Percentiles rank a stretch among this genome's conserved stretches.
Conservation (phyloP, 345 rosid species). For the Gossypium raimondii region DNA sequence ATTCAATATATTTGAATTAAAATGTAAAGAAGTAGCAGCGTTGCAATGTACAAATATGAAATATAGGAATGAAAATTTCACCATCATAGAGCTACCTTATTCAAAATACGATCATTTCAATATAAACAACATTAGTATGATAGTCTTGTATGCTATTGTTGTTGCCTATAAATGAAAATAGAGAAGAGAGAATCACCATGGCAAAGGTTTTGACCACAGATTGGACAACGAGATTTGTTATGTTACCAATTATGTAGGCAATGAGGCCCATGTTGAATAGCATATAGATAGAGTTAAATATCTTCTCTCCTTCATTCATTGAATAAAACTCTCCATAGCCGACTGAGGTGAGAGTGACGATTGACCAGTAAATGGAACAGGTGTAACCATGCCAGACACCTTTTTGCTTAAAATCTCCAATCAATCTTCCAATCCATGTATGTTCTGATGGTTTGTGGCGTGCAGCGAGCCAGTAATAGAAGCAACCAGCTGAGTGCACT, state of each 20-base stretch:
- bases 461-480: conserved; percentile 68
- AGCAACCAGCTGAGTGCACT: conserved; percentile 80
- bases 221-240: conserved; percentile 91
- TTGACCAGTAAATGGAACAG: conserved; percentile 90
- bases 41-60: neutral
- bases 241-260: conserved; percentile 84
- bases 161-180: neutral
- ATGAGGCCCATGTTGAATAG: conserved; percentile 86
- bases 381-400: conserved; percentile 86
- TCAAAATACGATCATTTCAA: neutral
- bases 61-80: too few relatives aligned
- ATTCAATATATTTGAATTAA: neutral
- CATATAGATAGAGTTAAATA: conserved; percentile 81
- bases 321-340: conserved; percentile 92
- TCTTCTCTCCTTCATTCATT: conserved; percentile 58
- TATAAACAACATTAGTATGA: too few relatives aligned
- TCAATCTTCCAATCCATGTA: conserved; percentile 69
- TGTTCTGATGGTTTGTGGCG: conserved; percentile 36
- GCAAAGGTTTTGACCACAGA: conserved; percentile 54
- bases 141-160: neutral
- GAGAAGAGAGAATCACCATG: conserved; percentile 44
- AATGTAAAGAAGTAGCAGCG: neutral
- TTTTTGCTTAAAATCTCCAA: conserved; percentile 53
- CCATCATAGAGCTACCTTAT: too few relatives aligned
- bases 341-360: conserved; percentile 82